Conservation (phyloP, 805 yeast genomes). For the Candida glaebosa region DNA sequence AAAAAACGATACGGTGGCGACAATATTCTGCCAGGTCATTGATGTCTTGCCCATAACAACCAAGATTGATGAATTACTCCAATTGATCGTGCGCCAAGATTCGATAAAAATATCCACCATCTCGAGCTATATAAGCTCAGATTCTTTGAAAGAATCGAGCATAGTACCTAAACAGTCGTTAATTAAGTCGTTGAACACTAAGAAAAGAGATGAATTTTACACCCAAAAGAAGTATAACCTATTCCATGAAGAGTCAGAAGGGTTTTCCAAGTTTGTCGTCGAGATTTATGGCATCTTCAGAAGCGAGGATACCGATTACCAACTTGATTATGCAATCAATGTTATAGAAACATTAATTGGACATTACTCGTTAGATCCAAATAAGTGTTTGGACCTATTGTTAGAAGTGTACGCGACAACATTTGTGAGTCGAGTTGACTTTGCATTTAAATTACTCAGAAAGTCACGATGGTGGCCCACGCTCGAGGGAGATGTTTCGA, state of each 20-base stretch:
- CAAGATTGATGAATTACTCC: slow-evolving; percentile 18
- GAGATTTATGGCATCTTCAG: slow-evolving; percentile 43
- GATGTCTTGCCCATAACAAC: slow-evolving; percentile 34
- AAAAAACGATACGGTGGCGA: slow-evolving; percentile 29
- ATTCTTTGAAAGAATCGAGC: slow-evolving; percentile 22
- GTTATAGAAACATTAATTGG: slow-evolving; percentile 62
- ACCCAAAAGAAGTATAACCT: slow-evolving; percentile 61
- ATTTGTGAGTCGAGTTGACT: slow-evolving; percentile 41
- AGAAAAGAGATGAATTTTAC: slow-evolving; percentile 40
- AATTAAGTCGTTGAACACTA: slow-evolving; percentile 33
- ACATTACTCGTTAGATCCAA: slow-evolving; percentile 71
- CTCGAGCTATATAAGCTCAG: slow-evolving; percentile 26
- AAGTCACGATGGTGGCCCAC: slow-evolving; percentile 69
- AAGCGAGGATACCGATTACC: slow-evolving; percentile 32
- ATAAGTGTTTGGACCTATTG: slow-evolving; percentile 61
- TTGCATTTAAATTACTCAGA: slow-evolving; percentile 49
- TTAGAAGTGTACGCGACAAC: slow-evolving; percentile 50
- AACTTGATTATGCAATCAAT: slow-evolving; percentile 43
- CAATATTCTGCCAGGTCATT: slow-evolving; percentile 34
- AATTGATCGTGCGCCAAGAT: slow-evolving; percentile 19
- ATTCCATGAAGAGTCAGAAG: slow-evolving; percentile 72
- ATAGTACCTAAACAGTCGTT: slow-evolving; percentile 31
- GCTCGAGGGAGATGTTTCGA: slow-evolving; percentile 26
- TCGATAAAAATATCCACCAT: slow-evolving; percentile 29
- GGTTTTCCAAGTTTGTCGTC: slow-evolving; percentile 62